Conservation (phyloP, 2,329 filamentous ascomycete species). For the Xylariaceae sp. region DNA sequence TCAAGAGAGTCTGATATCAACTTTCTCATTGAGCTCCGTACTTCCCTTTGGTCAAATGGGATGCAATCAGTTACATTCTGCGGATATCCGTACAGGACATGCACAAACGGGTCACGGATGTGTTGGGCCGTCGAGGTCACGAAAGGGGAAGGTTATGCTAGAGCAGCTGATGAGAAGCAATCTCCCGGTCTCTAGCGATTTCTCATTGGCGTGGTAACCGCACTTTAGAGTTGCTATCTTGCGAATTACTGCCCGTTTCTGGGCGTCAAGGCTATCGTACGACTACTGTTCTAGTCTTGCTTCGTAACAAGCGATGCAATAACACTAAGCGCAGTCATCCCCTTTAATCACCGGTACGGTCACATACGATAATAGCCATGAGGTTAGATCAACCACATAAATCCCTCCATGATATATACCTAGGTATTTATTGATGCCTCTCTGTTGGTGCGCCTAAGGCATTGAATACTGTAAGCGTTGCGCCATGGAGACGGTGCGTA, state of each 20-base stretch:
- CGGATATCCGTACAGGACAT: background rate
- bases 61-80: background rate
- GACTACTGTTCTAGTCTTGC: background rate
- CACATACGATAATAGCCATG: background rate
- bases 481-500: too few species aligned
- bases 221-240: background rate
- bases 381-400: too few species aligned
- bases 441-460: slow-evolving; percentile 7
- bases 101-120: background rate
- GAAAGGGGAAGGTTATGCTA: slow-evolving; percentile 14
- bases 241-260: slow-evolving; percentile 7
- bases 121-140: background rate
- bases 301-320: background rate
- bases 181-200: background rate
- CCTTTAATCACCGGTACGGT: background rate
- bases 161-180: background rate
- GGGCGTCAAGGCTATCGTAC: background rate
- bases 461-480: slow-evolving; percentile 2
- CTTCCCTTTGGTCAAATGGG: background rate
- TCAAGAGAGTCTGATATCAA: too few species aligned
- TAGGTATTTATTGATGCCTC: slow-evolving; percentile 2
- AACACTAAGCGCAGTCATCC: background rate
- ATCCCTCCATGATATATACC: background rate
- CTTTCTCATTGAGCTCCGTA: background rate
- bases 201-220: background rate